Conservation (phyloP, 2,329 filamentous ascomycete species). For the Aureobasidium sp. region DNA sequence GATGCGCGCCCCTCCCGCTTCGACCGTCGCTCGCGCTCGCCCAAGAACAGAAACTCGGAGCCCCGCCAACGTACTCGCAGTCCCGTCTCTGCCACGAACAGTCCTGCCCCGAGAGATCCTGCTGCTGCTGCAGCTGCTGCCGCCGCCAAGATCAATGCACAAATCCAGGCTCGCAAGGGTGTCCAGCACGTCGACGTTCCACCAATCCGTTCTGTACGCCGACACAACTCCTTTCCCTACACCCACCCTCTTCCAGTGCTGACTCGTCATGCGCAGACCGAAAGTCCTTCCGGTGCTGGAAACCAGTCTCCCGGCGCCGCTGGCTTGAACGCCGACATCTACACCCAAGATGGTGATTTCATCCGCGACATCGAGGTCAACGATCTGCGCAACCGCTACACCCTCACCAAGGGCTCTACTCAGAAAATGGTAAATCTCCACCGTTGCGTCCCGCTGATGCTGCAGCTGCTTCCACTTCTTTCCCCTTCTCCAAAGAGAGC, state of each 20-base stretch:
- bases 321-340: slow-evolving; percentile 69
- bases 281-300: slow-evolving; percentile 33
- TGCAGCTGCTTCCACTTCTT: slow-evolving; percentile 34
- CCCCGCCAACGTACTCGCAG: slow-evolving; percentile 62
- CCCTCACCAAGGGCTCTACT: slow-evolving; percentile 91
- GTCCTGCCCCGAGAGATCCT: slow-evolving; percentile 49
- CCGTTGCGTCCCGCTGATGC: slow-evolving; percentile 58
- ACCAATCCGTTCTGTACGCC: slow-evolving; percentile 57
- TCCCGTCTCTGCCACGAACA: slow-evolving; percentile 49
- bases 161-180: slow-evolving; percentile 59
- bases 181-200: slow-evolving; percentile 87
- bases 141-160: slow-evolving; percentile 41
- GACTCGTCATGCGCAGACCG: slow-evolving; percentile 15
- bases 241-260: not conserved
- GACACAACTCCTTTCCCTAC: not conserved
- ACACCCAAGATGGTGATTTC: slow-evolving; percentile 92
- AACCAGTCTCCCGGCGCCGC: slow-evolving; percentile 40
- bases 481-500: slow-evolving; percentile 23
- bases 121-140: slow-evolving; percentile 75
- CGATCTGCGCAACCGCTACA: slow-evolving; percentile 91
- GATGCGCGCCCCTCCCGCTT: slow-evolving; percentile 63
- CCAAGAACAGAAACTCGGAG: slow-evolving; percentile 57
- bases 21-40: slow-evolving; percentile 85
- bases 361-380: slow-evolving; percentile 99
- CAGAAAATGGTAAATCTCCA: slow-evolving; percentile 98